Evolutionary conservation across 2,329 filamentous ascomycete species (phyloP).

Genomic region (Epicoccum nigrum): DNA sequence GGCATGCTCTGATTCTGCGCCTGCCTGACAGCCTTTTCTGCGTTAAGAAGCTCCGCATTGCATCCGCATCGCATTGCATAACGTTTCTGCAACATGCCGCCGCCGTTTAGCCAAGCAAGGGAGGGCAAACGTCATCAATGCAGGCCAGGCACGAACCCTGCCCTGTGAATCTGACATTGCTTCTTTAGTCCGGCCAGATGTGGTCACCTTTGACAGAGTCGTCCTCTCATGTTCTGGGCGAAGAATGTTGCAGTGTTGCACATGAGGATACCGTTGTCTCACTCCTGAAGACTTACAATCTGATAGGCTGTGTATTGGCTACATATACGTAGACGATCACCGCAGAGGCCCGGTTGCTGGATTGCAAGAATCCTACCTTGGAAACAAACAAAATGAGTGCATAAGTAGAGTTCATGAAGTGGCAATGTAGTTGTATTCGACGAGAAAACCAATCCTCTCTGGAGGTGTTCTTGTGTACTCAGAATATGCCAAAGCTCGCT

Average conservation of each 20-base stretch:
- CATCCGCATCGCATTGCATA: no score
- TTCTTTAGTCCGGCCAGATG: neutral
- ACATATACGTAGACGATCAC: no score
- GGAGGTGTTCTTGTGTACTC: no score
- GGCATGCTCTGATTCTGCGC: neutral
- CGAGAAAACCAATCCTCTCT: no score
- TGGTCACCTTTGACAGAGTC: neutral
- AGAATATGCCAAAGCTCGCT: neutral
- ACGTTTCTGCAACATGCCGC: neutral
- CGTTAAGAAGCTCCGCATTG: neutral
- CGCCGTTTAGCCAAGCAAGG: constrained; percentile 1
- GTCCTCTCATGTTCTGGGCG: no score
- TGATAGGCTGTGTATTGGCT: no score
- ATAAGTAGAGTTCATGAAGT: no score
- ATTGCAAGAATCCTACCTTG: no score
- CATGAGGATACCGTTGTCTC: neutral
- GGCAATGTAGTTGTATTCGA: no score
- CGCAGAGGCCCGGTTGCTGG: no score
- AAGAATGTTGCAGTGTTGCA: neutral
- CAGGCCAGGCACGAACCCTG: constrained; percentile 3
- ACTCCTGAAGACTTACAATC: neutral
- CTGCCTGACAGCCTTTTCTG: neutral
- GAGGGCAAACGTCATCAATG: constrained; percentile 5
- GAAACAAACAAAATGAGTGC: no score
- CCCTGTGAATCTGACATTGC: constrained; percentile 9